Evolutionary conservation across 169 alveolate species (phyloP).

Genomic region (Condylostoma magnum): DNA sequence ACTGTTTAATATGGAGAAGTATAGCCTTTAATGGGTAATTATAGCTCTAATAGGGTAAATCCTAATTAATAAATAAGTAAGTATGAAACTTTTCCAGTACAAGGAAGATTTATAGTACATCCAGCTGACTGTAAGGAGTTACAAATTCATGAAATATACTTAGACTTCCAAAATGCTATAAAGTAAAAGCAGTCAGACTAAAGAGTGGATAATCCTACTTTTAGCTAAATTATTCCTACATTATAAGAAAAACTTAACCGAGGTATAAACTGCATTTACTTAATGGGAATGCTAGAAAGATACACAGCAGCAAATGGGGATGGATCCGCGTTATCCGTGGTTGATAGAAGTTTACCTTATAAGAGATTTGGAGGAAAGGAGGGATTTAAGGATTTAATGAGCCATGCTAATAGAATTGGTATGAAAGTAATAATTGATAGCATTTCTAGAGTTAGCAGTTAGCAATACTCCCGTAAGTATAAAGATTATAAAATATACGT

Average conservation of each 20-base stretch:
- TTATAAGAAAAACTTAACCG: constrained; percentile 47
- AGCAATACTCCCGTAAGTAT: constrained; percentile 70
- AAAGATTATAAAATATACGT: constrained; percentile 56
- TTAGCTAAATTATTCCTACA: constrained; percentile 59
- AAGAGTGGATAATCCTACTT: constrained; percentile 71
- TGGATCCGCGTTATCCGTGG: constrained; percentile 84
- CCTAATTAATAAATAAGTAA: constrained; percentile 35
- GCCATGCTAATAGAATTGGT: constrained; percentile 66
- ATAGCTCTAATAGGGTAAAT: too few relatives aligned
- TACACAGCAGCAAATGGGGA: constrained; percentile 78
- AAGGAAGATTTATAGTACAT: constrained; percentile 85
- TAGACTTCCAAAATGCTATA: constrained; percentile 79
- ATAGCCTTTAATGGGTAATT: constrained; percentile 25
- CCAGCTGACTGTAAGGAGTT: constrained; percentile 62
- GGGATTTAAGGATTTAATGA: constrained; percentile 67
- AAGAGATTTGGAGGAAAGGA: constrained; percentile 83
- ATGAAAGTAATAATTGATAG: constrained; percentile 79
- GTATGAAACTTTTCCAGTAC: constrained; percentile 39
- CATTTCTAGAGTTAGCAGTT: constrained; percentile 72
- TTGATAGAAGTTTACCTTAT: constrained; percentile 71
- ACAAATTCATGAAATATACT: constrained; percentile 83
- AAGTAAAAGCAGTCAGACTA: constrained; percentile 74
- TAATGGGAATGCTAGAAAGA: constrained; percentile 86
- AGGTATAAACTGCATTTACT: constrained; percentile 75
- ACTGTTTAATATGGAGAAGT: constrained; percentile 62